Evolutionary conservation across 805 yeast species (phyloP), one percentile per base, ranked within the genome.

Genomic region (Lipomyces yamanashiensis): DNA sequence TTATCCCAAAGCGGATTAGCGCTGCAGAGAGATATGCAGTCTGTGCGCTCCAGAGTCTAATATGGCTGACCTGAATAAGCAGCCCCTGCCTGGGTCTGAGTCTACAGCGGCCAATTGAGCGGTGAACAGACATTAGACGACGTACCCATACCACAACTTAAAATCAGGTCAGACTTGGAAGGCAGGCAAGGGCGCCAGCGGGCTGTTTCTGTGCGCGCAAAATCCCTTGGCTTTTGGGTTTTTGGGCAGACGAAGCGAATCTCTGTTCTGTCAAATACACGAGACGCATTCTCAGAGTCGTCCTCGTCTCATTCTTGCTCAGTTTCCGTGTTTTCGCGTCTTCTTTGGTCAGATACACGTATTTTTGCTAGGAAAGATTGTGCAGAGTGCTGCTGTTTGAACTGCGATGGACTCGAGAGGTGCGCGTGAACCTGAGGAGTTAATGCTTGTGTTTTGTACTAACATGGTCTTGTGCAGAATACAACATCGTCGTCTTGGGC

Each of bases 401-500:
- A 28, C 28, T 28, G 28, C 5, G 28, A 28, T 28, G 28, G 28
- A 28, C 28, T 28, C 28, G 28, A 28, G 28, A 28, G 28, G 28
- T 28, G 36, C 2, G 52, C 5, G 33, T 21, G 39, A 13, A 10
- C 2, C 52, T 48, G 39, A 48, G 28, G 28, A 28, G 28, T 28
- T 23, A 2, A 45, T 45, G 2, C 8, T 45, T 48, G 9, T 48
- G 12, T n/a, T 19, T 19, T 21, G 23, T 21, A 9, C 48, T 19
- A 21, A n/a, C 19, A 21, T n/a, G 19, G 21, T 19, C 53, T 33
- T 9, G n/a, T 17, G 15, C 21, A 66, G 69, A 66, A 59, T 66
- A 66, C 61, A 66, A 90, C 74, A 80, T 95, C 56, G 98, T 91
- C 28, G 96, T 93, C 19, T 80, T 93, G 63, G 99, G 99, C 67